Evolutionary conservation across 306 rosid species (phyloP).

Genomic region (Cucumis hystrix): DNA sequence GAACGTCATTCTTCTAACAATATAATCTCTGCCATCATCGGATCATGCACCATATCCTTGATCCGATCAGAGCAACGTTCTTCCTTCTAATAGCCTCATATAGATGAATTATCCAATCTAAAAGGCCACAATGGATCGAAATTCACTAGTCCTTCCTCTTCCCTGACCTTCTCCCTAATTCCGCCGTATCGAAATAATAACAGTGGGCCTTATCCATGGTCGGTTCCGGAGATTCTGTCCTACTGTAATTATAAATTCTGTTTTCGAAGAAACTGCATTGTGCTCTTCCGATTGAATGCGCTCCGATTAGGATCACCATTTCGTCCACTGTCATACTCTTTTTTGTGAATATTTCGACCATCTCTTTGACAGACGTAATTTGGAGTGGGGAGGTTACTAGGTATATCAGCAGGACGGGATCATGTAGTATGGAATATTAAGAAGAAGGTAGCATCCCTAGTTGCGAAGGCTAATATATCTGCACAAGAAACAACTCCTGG

Average conservation of each 20-base stretch:
- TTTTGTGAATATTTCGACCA: slow-evolving; percentile 10
- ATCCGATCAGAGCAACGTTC: slow-evolving; percentile 31
- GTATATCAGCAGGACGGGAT: slow-evolving; percentile 24
- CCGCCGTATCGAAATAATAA: not conserved
- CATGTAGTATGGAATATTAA: slow-evolving; percentile 15
- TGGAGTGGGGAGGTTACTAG: slow-evolving; percentile 32
- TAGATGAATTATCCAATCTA: slow-evolving; percentile 31
- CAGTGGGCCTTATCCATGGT: not conserved
- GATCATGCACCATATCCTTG: slow-evolving; percentile 17
- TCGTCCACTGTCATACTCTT: slow-evolving; percentile 36
- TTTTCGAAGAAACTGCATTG: slow-evolving; percentile 26
- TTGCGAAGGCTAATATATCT: slow-evolving; percentile 33
- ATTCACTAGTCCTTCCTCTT: not conserved
- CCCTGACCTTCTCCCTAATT: not conserved
- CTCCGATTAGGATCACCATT: slow-evolving; percentile 37
- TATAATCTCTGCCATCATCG: slow-evolving; percentile 14
- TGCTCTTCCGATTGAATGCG: slow-evolving; percentile 45
- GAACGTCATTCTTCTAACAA: slow-evolving; percentile 24
- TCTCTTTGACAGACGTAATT: slow-evolving; percentile 3
- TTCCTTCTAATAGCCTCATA: slow-evolving; percentile 17
- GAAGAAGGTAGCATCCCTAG: slow-evolving; percentile 20
- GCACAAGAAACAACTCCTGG: slow-evolving; percentile 56
- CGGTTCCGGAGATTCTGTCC: slow-evolving; percentile 20
- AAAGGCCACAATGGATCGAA: slow-evolving; percentile 39
- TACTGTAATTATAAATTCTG: slow-evolving; percentile 15